A percentile compares a stretch with the other conserved stretches of the same genome.
These are phyloP conservation scores for Neoboletus magnificus DNA, from an alignment of 768 basidiomycete species.

Conservation along the genomic window DNA sequence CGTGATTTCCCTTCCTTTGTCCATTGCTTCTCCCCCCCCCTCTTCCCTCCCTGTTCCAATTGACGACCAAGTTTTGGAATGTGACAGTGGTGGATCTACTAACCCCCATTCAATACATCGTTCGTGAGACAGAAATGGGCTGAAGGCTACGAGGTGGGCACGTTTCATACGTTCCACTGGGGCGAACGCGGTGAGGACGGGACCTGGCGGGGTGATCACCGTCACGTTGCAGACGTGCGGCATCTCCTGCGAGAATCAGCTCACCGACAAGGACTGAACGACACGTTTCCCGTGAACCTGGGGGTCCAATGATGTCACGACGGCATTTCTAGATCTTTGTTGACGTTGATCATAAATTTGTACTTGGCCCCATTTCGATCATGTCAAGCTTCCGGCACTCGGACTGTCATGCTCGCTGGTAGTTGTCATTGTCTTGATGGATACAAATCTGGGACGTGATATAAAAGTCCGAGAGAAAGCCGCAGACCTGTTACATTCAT, in stretches of 20 bases:
- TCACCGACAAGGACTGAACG: slow-evolving; percentile 31
- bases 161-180: slow-evolving; percentile 53
- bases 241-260: slow-evolving; percentile 39
- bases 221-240: slow-evolving; percentile 37
- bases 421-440: not conserved
- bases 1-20: slow-evolving; percentile 5
- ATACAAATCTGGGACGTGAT: not conserved
- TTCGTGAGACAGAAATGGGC: slow-evolving; percentile 48
- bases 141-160: slow-evolving; percentile 46
- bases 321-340: not conserved
- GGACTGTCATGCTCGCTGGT: not conserved
- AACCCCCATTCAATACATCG: slow-evolving; percentile 43
- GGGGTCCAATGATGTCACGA: not conserved
- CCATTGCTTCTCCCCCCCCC: not conserved
- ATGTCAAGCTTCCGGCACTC: not conserved
- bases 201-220: slow-evolving; percentile 34
- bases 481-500: not conserved
- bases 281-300: slow-evolving; percentile 21
- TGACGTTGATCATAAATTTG: not conserved
- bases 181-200: slow-evolving; percentile 37
- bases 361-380: not conserved
- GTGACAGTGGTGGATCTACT: slow-evolving; percentile 45
- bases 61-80: not conserved
- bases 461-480: not conserved
- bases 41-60: too few species aligned